These are phyloP conservation scores for Ilyonectria mors-panacis DNA, from an alignment of 2,329 filamentous ascomycete species.

Conservation along the genomic window DNA sequence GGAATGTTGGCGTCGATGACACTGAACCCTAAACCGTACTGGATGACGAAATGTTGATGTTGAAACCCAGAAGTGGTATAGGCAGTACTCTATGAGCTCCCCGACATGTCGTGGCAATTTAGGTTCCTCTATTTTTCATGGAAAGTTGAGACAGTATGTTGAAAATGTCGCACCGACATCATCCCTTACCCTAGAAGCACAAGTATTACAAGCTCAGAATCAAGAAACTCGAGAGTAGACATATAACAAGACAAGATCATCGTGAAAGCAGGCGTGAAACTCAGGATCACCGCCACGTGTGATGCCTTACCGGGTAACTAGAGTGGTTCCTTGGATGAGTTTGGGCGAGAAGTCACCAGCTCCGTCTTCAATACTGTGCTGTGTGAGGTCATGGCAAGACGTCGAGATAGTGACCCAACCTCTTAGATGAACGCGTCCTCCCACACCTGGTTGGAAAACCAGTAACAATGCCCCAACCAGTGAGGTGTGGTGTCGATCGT, in stretches of 20 bases:
- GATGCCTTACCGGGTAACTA: neutral
- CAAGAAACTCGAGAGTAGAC: neutral
- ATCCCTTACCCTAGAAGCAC: neutral
- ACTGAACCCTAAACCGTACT: too few relatives aligned
- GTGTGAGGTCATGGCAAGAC: neutral
- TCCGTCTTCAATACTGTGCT: conserved; percentile 12
- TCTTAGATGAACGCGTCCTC: neutral
- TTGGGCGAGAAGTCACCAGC: neutral
- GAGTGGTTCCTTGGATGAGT: too few relatives aligned
- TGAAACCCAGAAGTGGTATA: too few relatives aligned
- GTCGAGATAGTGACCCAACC: neutral
- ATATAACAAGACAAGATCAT: neutral
- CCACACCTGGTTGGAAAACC: neutral
- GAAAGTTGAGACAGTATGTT: too few relatives aligned
- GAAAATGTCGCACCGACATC: too few relatives aligned
- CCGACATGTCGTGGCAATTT: too few relatives aligned
- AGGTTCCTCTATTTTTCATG: too few relatives aligned
- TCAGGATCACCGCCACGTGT: neutral
- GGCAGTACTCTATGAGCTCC: too few relatives aligned
- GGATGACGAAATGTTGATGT: too few relatives aligned
- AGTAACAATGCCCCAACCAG: neutral
- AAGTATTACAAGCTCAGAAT: neutral
- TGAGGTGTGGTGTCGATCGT: neutral
- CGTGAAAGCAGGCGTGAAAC: neutral
- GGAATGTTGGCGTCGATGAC: neutral